Percentiles rank a stretch among this genome's conserved stretches.
Conservation (phyloP, 768 basidiomycete genomes). For the Lyophyllum shimeji region DNA sequence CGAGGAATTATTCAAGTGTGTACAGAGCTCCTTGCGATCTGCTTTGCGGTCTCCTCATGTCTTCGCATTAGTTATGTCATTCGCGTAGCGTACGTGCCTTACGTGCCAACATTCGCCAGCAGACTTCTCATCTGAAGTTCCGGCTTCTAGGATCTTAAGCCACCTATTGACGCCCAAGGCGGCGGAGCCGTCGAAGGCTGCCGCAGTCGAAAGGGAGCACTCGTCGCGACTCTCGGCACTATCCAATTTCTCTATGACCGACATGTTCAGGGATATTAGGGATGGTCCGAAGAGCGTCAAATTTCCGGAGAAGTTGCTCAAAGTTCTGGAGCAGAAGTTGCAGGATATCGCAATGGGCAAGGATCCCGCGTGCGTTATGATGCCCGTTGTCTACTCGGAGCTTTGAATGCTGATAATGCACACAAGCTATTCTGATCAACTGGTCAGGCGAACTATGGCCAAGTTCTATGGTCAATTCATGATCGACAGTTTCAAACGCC, state of each 20-base stretch:
- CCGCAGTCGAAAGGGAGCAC: constrained; percentile 51
- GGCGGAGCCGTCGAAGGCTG: constrained; percentile 29
- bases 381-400: not conserved
- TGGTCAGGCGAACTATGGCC: constrained; percentile 86
- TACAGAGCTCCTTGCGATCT: constrained; percentile 11
- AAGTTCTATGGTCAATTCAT: constrained; percentile 91
- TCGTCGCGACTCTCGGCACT: constrained; percentile 69
- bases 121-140: too few species aligned
- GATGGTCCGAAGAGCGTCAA: constrained; percentile 84
- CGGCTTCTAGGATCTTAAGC: constrained; percentile 57
- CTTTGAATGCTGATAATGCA: constrained; percentile 2
- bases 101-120: too few species aligned
- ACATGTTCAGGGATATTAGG: constrained; percentile 77
- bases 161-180: constrained; percentile 68
- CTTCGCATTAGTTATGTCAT: constrained; percentile 63
- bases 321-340: constrained; percentile 85
- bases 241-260: constrained; percentile 67
- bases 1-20: constrained; percentile 83
- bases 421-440: constrained; percentile 82
- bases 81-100: constrained; percentile 70
- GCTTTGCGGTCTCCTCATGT: constrained; percentile 10
- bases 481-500: constrained; percentile 79
- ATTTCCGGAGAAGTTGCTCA: constrained; percentile 92
- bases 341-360: constrained; percentile 93
- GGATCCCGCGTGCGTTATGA: constrained; percentile 72